Evolutionary conservation across 805 yeast species (phyloP), one percentile per base, ranked within the genome.

Genomic region (Yamadazyma endophytica): DNA sequence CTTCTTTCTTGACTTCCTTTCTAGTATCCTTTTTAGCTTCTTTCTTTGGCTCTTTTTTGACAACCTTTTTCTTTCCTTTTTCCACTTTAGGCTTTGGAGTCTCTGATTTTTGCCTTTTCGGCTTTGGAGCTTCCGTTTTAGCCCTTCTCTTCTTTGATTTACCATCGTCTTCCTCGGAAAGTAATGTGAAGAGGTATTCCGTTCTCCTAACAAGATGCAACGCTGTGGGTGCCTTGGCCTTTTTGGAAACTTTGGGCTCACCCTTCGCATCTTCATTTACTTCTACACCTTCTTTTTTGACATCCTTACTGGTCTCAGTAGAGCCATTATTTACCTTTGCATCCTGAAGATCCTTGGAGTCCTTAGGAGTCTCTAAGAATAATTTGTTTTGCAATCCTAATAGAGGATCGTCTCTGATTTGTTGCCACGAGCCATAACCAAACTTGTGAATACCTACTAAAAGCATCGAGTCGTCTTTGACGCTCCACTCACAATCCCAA

Each of bases 401-500:
- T 31, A 86, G 72, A 2, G 98, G 97, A 59, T 92, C 98, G 60
- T 92, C 99, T 51, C 98, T 71, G 27, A 92, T 89, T 50, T 84
- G 89, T 3, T 73, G 54, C 98, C 98, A 92, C 1, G 96, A 80
- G 12, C 97, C 97, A 56, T 87, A 89, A 0, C 99, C 99, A 58
- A 89, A 89, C 58, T 86, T 88, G 50, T 75, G 73, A 14, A 90
- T 83, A 42, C 99, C 99, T 21, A 84, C 75, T 39, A 92, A 56
- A 32, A 92, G 68, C 77, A 79, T 83, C 31, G 88, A 83, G 55
- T 92, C 99, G 52, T 92, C 95, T 19, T 69, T 75, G 9, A 70
- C 67, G 3, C 68, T 67, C 99, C 99, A 92, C 17, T 77, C 78
- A 47, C 95, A 85, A 31, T 75, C 74, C 99, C 99, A 92, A 26